Evolutionary conservation across 2,329 filamentous ascomycete species (phyloP).

Genomic region (Monosporascus sp.): DNA sequence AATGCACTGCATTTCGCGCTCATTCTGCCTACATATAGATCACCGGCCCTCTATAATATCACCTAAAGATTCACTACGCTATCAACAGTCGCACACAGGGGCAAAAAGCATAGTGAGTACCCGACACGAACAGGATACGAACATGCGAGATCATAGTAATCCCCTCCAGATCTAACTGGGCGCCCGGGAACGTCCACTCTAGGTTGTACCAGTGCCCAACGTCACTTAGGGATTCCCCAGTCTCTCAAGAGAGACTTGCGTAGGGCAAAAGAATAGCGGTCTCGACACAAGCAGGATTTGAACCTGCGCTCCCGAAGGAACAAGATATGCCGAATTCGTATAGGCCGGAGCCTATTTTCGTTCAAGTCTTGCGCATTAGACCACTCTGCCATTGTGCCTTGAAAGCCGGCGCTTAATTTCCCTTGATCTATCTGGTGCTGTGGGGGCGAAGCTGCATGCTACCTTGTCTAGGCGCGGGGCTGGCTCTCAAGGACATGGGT

Average conservation of each 20-base stretch:
- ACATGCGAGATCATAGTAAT: slow-evolving; percentile 1
- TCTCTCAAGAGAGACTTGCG: neutral
- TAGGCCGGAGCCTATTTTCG: neutral
- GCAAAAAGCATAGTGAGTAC: neutral
- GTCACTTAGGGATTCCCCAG: no score
- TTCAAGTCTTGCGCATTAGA: slow-evolving; percentile 28
- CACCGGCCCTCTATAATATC: no score
- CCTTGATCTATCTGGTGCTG: no score
- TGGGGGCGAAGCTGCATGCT: no score
- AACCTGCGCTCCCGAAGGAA: slow-evolving; percentile 27
- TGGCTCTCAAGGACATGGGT: no score
- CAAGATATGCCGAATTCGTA: slow-evolving; percentile 18
- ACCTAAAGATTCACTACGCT: no score
- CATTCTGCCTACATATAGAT: no score
- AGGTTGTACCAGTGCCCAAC: no score
- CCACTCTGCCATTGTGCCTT: slow-evolving; percentile 25
- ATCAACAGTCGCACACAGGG: neutral
- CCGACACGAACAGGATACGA: slow-evolving; percentile 2
- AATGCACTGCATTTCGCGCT: no score
- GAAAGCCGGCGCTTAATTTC: no score
- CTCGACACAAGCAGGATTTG: slow-evolving; percentile 25
- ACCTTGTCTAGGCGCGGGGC: no score
- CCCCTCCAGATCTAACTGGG: neutral
- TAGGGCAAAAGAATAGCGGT: neutral
- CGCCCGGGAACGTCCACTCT: no score